These are phyloP conservation scores for Cordyceps sp. DNA, from an alignment of 2,329 filamentous ascomycete genomes.

Conservation along the genomic window DNA sequence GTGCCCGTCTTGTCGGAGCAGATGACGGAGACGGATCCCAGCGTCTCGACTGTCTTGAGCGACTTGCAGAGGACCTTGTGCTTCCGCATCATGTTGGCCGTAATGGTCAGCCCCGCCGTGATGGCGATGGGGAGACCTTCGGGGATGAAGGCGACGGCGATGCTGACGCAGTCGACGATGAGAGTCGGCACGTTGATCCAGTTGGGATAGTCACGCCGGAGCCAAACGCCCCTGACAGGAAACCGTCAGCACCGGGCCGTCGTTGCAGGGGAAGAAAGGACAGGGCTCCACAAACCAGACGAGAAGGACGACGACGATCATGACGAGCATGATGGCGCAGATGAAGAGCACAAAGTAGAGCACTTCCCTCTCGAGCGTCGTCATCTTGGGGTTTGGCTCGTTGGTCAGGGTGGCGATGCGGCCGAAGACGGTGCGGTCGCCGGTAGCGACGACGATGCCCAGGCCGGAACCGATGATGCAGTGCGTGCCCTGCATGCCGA, in stretches of 20 bases:
- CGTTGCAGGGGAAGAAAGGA: too few relatives aligned
- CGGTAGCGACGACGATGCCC: constrained; percentile 55
- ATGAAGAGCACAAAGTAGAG: constrained; percentile 58
- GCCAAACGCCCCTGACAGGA: constrained; percentile 50
- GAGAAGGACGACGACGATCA: constrained; percentile 47
- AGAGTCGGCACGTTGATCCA: constrained; percentile 59
- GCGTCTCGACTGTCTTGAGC: constrained; percentile 61
- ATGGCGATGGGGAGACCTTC: constrained; percentile 57
- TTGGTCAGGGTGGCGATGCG: constrained; percentile 58
- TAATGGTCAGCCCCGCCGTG: constrained; percentile 57
- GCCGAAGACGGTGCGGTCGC: constrained; percentile 59
- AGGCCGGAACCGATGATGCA: constrained; percentile 52
- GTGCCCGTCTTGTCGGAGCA: constrained; percentile 68
- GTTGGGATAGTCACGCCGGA: constrained; percentile 46
- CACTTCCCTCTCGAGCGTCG: constrained; percentile 56
- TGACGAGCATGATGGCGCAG: constrained; percentile 46
- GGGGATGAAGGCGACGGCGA: constrained; percentile 61
- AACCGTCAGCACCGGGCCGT: too few relatives aligned
- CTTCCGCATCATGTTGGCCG: constrained; percentile 59
- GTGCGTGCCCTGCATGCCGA: constrained; percentile 66
- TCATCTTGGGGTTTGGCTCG: constrained; percentile 49
- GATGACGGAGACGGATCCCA: constrained; percentile 56
- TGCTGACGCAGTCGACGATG: constrained; percentile 56
- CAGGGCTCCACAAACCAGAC: constrained; percentile 51
- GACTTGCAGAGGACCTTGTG: constrained; percentile 69